Evolutionary conservation across 257 asterid genomes (phyloP).

Genomic region (Jacaranda mimosifolia): DNA sequence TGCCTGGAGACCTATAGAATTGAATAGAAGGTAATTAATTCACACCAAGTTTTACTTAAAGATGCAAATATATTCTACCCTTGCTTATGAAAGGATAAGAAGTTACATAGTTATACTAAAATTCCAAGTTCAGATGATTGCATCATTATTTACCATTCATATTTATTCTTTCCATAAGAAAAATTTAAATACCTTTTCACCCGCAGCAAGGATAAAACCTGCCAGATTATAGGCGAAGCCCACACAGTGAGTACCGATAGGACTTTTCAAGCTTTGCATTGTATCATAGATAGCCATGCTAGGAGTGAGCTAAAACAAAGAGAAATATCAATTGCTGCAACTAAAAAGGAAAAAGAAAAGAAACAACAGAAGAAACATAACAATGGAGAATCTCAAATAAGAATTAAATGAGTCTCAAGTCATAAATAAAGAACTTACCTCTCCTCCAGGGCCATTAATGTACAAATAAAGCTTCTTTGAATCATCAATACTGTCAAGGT

Average conservation of each 20-base stretch:
- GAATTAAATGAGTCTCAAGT: not conserved
- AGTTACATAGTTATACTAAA: not conserved
- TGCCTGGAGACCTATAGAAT: not conserved
- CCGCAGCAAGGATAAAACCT: slow-evolving; percentile 93
- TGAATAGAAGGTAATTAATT: not conserved
- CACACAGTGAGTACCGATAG: slow-evolving; percentile 86
- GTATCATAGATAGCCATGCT: slow-evolving; percentile 94
- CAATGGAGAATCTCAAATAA: not conserved
- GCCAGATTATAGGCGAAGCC: slow-evolving; percentile 83
- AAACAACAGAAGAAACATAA: not conserved
- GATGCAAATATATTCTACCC: not conserved
- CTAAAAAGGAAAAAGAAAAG: slow-evolving; percentile 4
- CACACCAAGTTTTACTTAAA: slow-evolving; percentile 7
- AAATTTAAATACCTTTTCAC: slow-evolving; percentile 72
- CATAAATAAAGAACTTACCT: slow-evolving; percentile 64
- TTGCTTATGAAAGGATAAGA: not conserved
- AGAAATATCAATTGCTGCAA: not conserved
- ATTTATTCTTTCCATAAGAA: not conserved
- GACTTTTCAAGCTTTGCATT: slow-evolving; percentile 88
- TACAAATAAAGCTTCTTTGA: slow-evolving; percentile 72
- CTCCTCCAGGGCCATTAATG: slow-evolving; percentile 96
- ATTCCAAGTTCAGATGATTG: not conserved
- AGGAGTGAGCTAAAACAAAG: slow-evolving; percentile 82
- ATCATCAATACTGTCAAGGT: slow-evolving; percentile 85
- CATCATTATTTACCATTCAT: not conserved